A percentile compares a stretch with the other conserved stretches of the same genome.
phyloP scores from a whole-genome alignment of 2,329 filamentous ascomycete genomes.

The Calonectria fujianensis region DNA sequence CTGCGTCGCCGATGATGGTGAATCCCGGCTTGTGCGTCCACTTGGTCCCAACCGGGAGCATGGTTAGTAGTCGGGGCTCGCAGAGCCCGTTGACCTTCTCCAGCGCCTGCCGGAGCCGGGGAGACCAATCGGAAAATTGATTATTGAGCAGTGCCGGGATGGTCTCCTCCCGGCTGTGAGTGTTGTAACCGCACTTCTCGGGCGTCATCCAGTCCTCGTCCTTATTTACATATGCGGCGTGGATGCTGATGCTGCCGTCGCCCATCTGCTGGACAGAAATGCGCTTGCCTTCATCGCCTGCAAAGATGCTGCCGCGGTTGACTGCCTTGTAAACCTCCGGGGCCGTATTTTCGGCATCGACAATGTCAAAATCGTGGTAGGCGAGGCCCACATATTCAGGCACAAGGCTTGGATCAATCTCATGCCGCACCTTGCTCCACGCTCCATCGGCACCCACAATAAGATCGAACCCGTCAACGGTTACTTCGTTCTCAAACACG shows the following conservation, averaged over 20 bases:
- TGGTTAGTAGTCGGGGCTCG: conserved; percentile 68
- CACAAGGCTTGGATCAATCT: conserved; percentile 59
- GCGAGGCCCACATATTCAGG: conserved; percentile 69
- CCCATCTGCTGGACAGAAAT: conserved; percentile 66
- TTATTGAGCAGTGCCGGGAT: conserved; percentile 61
- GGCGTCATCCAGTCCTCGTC: conserved; percentile 61
- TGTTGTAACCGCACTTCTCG: conserved; percentile 66
- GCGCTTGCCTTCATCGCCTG: conserved; percentile 63
- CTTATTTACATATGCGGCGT: conserved; percentile 61
- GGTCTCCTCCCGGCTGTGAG: conserved; percentile 61
- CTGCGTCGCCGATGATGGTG: conserved; percentile 76
- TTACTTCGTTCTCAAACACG: conserved; percentile 60
- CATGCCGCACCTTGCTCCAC: conserved; percentile 60
- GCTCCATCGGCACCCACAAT: conserved; percentile 62
- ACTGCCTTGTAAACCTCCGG: conserved; percentile 66
- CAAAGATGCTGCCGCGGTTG: conserved; percentile 69
- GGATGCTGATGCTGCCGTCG: conserved; percentile 67
- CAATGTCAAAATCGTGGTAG: conserved; percentile 64
- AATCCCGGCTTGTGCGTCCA: conserved; percentile 70
- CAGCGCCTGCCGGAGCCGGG: conserved; percentile 64
- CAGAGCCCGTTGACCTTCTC: conserved; percentile 62
- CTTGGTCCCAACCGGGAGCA: conserved; percentile 68
- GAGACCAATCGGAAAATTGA: conserved; percentile 64
- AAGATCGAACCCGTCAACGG: conserved; percentile 62
- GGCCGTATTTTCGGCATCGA: conserved; percentile 63